These are phyloP conservation scores for Penicillium nucicola DNA, from an alignment of 495 filamentous ascomycete genomes.

Conservation along the genomic window DNA sequence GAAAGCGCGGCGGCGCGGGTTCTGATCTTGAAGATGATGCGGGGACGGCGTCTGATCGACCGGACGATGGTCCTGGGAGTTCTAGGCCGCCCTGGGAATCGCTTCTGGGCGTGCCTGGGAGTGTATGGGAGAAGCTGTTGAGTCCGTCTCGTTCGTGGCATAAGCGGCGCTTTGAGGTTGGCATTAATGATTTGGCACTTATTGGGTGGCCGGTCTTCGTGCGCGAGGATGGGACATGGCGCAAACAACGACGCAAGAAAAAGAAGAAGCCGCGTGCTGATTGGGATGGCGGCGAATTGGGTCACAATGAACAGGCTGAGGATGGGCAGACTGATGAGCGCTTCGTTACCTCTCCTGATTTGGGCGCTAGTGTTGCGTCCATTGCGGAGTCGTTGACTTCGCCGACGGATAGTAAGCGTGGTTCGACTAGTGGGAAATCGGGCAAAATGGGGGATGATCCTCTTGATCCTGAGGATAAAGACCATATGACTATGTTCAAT, in stretches of 20 bases:
- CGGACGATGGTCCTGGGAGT: constrained; percentile 51
- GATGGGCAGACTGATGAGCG: constrained; percentile 32
- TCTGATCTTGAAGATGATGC: constrained; percentile 45
- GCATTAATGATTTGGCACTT: constrained; percentile 79
- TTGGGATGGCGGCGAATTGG: constrained; percentile 40
- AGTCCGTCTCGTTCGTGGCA: constrained; percentile 78
- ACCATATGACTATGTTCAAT: constrained; percentile 92
- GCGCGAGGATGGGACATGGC: constrained; percentile 81
- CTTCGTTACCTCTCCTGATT: constrained; percentile 29
- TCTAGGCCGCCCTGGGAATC: constrained; percentile 69
- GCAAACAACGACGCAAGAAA: constrained; percentile 67
- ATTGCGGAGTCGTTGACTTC: constrained; percentile 31
- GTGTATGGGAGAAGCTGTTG: constrained; percentile 78
- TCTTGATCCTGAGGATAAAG: constrained; percentile 53
- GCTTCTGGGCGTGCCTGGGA: constrained; percentile 70
- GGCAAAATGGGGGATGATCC: constrained; percentile 29
- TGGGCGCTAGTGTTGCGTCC: constrained; percentile 21
- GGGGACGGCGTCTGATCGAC: constrained; percentile 38
- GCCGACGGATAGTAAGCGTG: constrained; percentile 32
- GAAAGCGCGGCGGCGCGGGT: constrained; percentile 30
- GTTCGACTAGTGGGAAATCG: constrained; percentile 39
- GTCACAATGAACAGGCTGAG: constrained; percentile 41
- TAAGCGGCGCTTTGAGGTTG: constrained; percentile 82
- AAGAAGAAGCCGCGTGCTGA: constrained; percentile 41
- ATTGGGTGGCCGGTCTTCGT: constrained; percentile 87